Evolutionary conservation across 2,329 filamentous ascomycete species (phyloP).

Genomic region (Coniochaeta prunicola): DNA sequence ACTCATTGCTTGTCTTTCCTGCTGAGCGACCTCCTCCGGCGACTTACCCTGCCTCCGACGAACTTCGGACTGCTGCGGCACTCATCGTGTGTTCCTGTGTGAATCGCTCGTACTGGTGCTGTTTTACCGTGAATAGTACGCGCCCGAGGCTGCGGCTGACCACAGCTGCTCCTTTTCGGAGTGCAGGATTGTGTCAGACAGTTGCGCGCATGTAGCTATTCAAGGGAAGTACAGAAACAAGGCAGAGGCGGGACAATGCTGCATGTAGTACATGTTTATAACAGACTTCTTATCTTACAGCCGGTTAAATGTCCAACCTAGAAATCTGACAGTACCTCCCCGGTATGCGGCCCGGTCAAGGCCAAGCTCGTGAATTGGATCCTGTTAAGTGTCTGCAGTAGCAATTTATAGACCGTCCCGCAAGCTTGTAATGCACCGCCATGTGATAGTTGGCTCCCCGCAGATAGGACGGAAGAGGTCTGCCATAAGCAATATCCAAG

Average conservation of each 20-base stretch:
- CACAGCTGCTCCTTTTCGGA: background rate
- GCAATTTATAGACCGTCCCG: background rate
- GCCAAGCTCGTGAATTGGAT: background rate
- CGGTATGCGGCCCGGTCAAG: background rate
- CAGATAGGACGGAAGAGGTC: background rate
- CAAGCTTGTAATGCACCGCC: background rate
- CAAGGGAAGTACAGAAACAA: background rate
- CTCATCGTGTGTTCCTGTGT: background rate
- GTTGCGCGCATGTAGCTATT: background rate
- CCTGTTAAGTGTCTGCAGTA: background rate
- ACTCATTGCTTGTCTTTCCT: background rate
- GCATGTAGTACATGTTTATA: background rate
- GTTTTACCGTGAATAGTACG: background rate
- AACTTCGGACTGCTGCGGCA: background rate
- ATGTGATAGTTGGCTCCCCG: background rate
- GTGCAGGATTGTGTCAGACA: background rate
- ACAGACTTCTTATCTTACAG: background rate
- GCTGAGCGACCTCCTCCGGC: too few relatives aligned
- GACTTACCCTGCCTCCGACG: background rate
- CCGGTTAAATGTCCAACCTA: background rate
- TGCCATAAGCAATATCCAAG: background rate
- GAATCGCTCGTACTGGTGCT: background rate
- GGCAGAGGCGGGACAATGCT: background rate
- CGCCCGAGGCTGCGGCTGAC: background rate
- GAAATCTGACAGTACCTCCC: background rate